These are phyloP conservation scores for Moesziomyces sp. DNA, from an alignment of 1,284 basidiomycete genomes.

Conservation along the genomic window DNA sequence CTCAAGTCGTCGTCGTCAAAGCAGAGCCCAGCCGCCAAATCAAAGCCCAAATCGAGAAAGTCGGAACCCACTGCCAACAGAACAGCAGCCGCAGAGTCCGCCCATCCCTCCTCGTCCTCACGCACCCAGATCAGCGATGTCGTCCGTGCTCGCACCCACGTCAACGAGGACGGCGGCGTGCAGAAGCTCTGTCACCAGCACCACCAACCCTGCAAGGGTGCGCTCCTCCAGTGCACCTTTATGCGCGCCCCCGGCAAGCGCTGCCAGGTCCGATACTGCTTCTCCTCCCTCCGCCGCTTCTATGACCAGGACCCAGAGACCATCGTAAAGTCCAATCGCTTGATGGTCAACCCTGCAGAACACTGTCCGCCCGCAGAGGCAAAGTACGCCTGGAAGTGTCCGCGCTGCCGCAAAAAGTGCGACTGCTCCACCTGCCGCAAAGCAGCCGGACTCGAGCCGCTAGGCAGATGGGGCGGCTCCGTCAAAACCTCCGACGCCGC, in stretches of 20 bases:
- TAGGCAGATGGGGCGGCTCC: slow-evolving; percentile 18
- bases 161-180: slow-evolving; percentile 21
- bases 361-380: slow-evolving; percentile 42
- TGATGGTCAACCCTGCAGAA: slow-evolving; percentile 41
- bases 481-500: background rate
- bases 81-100: background rate
- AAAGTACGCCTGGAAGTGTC: slow-evolving; percentile 52
- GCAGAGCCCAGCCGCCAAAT: slow-evolving; percentile 8
- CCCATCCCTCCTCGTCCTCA: background rate
- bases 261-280: slow-evolving; percentile 40
- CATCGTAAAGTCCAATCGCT: slow-evolving; percentile 40
- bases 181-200: slow-evolving; percentile 44
- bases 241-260: slow-evolving; percentile 44
- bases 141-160: slow-evolving; percentile 34
- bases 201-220: slow-evolving; percentile 35
- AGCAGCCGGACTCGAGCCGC: slow-evolving; percentile 24
- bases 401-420: slow-evolving; percentile 38
- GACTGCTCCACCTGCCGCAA: slow-evolving; percentile 39
- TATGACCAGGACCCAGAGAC: slow-evolving; percentile 42
- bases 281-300: slow-evolving; percentile 33
- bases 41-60: slow-evolving; percentile 25
- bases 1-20: slow-evolving; percentile 1
- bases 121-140: slow-evolving; percentile 23
- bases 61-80: slow-evolving; percentile 19
- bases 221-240: slow-evolving; percentile 47